phyloP scores from a whole-genome alignment of 2,329 filamentous ascomycete species.

The Nemania sp. region DNA sequence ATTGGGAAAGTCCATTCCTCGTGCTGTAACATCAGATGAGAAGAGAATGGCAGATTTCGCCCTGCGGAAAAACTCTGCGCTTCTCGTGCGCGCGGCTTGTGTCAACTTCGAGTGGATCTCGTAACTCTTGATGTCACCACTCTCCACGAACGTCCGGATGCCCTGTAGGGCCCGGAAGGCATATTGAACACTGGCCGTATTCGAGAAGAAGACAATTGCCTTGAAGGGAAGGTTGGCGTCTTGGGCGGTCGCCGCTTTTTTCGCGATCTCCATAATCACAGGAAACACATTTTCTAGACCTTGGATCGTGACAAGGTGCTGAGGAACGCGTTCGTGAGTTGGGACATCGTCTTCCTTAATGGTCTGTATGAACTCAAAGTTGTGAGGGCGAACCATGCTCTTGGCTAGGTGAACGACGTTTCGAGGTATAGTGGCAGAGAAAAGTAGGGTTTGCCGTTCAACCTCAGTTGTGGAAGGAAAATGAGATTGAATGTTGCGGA shows the following conservation, averaged over 20 bases:
- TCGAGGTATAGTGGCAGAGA: constrained; percentile 88
- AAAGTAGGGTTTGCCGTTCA: constrained; percentile 87
- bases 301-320: constrained; percentile 69
- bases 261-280: constrained; percentile 74
- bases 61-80: constrained; percentile 72
- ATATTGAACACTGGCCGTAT: constrained; percentile 72
- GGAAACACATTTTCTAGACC: constrained; percentile 79
- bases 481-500: constrained; percentile 61
- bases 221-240: constrained; percentile 72
- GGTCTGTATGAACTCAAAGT: constrained; percentile 92
- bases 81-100: constrained; percentile 70
- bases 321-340: constrained; percentile 84
- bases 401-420: constrained; percentile 82
- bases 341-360: constrained; percentile 79
- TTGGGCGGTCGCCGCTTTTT: constrained; percentile 63
- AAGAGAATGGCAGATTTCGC: constrained; percentile 68
- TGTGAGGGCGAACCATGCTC: constrained; percentile 72
- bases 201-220: constrained; percentile 91
- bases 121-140: constrained; percentile 48
- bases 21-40: constrained; percentile 79
- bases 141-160: constrained; percentile 39
- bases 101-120: constrained; percentile 80
- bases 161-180: constrained; percentile 59
- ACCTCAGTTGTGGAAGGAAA: constrained; percentile 68
- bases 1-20: constrained; percentile 82